Evolutionary conservation across 495 filamentous ascomycete species (phyloP).

Genomic region (Venustampulla echinocandica): DNA sequence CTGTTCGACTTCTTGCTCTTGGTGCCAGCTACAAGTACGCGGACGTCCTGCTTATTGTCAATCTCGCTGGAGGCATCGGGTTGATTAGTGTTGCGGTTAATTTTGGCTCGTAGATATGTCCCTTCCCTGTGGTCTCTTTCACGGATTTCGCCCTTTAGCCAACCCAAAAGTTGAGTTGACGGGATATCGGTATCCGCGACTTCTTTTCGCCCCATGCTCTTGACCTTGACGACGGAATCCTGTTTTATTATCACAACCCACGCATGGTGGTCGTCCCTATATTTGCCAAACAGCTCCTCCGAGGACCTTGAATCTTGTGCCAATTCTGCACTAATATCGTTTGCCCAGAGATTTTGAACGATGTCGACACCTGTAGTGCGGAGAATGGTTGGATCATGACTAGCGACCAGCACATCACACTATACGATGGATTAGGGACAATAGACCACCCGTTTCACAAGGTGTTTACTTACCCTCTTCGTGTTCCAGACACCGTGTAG

Average conservation of each 20-base stretch:
- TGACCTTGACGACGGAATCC: slow-evolving; percentile 67
- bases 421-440: slow-evolving; percentile 24
- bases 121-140: slow-evolving; percentile 60
- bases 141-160: slow-evolving; percentile 75
- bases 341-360: slow-evolving; percentile 69
- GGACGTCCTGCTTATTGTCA: slow-evolving; percentile 65
- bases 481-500: slow-evolving; percentile 48
- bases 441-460: background rate
- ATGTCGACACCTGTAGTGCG: slow-evolving; percentile 67
- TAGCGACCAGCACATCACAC: slow-evolving; percentile 86
- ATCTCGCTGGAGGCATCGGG: slow-evolving; percentile 31
- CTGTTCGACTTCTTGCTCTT: slow-evolving; percentile 88
- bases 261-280: slow-evolving; percentile 64
- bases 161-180: slow-evolving; percentile 62
- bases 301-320: slow-evolving; percentile 63
- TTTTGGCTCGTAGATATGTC: slow-evolving; percentile 32
- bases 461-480: slow-evolving; percentile 47
- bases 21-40: slow-evolving; percentile 69
- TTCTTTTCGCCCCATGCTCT: slow-evolving; percentile 64
- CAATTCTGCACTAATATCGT: slow-evolving; percentile 84
- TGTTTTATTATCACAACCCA: slow-evolving; percentile 87
- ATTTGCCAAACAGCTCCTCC: slow-evolving; percentile 67
- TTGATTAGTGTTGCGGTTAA: slow-evolving; percentile 24
- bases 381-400: slow-evolving; percentile 70
- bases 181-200: slow-evolving; percentile 65